phyloP scores from a whole-genome alignment of 768 basidiomycete genomes.

The Russula compacta region DNA sequence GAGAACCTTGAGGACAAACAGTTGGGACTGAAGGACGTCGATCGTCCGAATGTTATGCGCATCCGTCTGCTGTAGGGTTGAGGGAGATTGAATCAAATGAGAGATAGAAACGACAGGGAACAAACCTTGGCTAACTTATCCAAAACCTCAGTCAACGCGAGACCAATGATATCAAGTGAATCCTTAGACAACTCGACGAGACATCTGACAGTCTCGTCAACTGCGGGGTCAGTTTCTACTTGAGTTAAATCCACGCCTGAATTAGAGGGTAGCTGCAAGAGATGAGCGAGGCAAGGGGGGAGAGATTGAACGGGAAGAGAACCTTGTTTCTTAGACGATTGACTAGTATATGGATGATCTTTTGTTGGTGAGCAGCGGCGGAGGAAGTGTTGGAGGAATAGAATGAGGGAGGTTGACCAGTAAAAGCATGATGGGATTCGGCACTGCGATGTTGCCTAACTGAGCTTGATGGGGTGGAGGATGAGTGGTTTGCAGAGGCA shows the following conservation, averaged over 20 bases:
- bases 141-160: conserved; percentile 65
- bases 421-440: conserved; percentile 37
- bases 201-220: conserved; percentile 67
- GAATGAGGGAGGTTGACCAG: conserved; percentile 23
- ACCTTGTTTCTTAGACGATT: conserved; percentile 78
- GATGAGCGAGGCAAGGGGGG: conserved; percentile 5
- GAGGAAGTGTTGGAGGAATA: conserved; percentile 27
- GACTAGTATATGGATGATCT: conserved; percentile 72
- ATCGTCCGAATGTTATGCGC: conserved; percentile 43
- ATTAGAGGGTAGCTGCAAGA: conserved; percentile 66
- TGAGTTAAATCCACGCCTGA: conserved; percentile 67
- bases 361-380: conserved; percentile 59
- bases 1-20: conserved; percentile 77
- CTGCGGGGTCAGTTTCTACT: conserved; percentile 67
- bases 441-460: conserved; percentile 52
- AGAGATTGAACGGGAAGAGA: conserved; percentile 14
- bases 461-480: conserved; percentile 28
- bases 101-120: conserved; percentile 1
- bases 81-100: background rate
- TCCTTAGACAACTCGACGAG: conserved; percentile 73
- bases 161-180: conserved; percentile 71
- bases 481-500: conserved; percentile 39
- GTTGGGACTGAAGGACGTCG: conserved; percentile 77
- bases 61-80: conserved; percentile 42
- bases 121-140: conserved; percentile 70